Percentiles rank a stretch among this genome's conserved stretches.
Conservation (phyloP, 2,329 filamentous ascomycete species). For the Colletotrichum musae region DNA sequence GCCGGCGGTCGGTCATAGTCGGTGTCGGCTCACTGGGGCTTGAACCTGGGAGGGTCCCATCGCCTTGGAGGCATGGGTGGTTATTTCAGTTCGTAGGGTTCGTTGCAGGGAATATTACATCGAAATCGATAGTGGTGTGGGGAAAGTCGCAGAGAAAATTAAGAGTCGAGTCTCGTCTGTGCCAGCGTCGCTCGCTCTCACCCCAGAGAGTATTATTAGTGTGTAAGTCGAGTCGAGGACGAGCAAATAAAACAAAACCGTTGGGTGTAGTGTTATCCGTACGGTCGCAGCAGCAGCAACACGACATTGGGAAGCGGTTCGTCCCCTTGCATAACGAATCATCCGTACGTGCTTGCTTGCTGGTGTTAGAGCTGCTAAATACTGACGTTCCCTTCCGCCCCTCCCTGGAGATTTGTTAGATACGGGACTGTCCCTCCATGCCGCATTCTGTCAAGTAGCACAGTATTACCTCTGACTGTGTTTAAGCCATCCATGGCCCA, state of each 20-base stretch:
- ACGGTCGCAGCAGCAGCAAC: no score
- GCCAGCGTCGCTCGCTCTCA: background rate
- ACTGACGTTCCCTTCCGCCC: conserved; percentile 1
- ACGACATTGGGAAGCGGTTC: background rate
- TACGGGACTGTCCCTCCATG: conserved; percentile 17
- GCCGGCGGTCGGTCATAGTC: conserved; percentile 32
- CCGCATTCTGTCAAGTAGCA: background rate
- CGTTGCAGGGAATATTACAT: conserved; percentile 38
- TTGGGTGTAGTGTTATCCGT: background rate
- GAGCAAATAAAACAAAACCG: conserved; percentile 4
- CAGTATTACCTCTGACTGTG: background rate
- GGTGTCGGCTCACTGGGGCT: conserved; percentile 28
- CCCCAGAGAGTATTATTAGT: background rate
- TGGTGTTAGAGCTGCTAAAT: conserved; percentile 16
- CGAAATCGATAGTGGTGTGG: conserved; percentile 41
- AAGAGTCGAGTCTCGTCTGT: background rate
- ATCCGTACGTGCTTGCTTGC: conserved; percentile 5
- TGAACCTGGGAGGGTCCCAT: conserved; percentile 1
- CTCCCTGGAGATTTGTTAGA: conserved; percentile 24
- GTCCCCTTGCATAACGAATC: conserved; percentile 1
- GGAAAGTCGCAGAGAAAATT: conserved; percentile 22
- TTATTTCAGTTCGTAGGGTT: conserved; percentile 38
- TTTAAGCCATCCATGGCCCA: conserved; percentile 1
- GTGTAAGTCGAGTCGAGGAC: conserved; percentile 4
- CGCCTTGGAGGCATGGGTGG: conserved; percentile 17